Evolutionary conservation across 202 grass and related monocot genomes (phyloP).

Genomic region (Hordeum pubiflorum): DNA sequence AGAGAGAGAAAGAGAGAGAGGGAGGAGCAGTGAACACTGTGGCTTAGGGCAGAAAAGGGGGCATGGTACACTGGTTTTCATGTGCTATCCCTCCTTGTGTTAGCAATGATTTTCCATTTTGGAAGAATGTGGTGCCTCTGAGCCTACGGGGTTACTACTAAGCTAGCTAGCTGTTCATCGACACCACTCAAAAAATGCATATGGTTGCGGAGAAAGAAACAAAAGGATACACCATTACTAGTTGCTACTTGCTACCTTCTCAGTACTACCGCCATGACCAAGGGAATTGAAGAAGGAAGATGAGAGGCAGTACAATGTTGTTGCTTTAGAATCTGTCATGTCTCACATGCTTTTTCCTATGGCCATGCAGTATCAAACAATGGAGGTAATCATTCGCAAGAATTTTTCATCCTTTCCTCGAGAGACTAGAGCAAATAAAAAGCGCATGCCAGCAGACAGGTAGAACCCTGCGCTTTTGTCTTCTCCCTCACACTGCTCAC

Average conservation of each 20-base stretch:
- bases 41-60: conserved; percentile 34
- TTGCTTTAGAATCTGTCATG: conserved; percentile 47
- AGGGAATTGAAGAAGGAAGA: conserved; percentile 6
- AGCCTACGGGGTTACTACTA: not conserved
- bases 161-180: not conserved
- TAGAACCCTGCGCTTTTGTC: conserved; percentile 46
- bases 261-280: not conserved
- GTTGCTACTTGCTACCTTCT: not conserved
- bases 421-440: conserved; percentile 35
- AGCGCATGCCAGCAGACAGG: conserved; percentile 17
- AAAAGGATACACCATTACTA: conserved; percentile 1
- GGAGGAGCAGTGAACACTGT: conserved; percentile 22
- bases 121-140: not conserved
- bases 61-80: conserved; percentile 31
- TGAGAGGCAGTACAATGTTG: not conserved
- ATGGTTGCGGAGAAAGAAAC: conserved; percentile 20
- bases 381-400: conserved; percentile 40
- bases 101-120: conserved; percentile 37
- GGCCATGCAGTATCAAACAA: conserved; percentile 35
- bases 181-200: not conserved
- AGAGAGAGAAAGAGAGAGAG: not conserved
- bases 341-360: conserved; percentile 42
- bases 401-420: conserved; percentile 30
- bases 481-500: conserved; percentile 32
- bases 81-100: conserved; percentile 36